Evolutionary conservation across 495 filamentous ascomycete genomes (phyloP).

Genomic region (Astrothelium subdiscretum): DNA sequence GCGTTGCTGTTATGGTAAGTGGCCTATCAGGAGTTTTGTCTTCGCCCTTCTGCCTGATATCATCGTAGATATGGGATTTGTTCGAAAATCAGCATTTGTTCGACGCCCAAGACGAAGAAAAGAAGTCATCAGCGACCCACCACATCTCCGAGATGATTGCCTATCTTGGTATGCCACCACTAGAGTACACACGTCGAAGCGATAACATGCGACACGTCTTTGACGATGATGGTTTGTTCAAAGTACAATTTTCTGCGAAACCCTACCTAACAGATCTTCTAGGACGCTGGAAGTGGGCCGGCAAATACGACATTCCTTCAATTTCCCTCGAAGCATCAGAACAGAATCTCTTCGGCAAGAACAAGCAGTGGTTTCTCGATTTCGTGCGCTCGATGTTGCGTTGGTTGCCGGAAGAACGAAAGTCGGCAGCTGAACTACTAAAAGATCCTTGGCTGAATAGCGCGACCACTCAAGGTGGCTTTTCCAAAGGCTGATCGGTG

Average conservation of each 20-base stretch:
- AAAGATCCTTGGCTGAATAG: constrained; percentile 25
- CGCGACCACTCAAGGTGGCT: background rate
- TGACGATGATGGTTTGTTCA: constrained; percentile 15
- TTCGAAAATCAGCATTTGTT: constrained; percentile 21
- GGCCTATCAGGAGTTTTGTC: background rate
- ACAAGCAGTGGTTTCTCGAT: constrained; percentile 22
- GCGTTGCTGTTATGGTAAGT: constrained; percentile 39
- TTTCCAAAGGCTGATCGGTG: background rate
- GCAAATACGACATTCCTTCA: constrained; percentile 6
- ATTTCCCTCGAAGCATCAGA: constrained; percentile 10
- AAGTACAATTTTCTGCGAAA: background rate
- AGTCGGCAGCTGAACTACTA: constrained; percentile 25
- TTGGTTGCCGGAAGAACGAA: constrained; percentile 28
- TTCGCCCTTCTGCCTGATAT: background rate
- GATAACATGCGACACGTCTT: constrained; percentile 10
- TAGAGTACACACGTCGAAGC: constrained; percentile 13
- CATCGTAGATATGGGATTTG: constrained; percentile 26
- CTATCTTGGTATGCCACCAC: constrained; percentile 22
- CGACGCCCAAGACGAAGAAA: constrained; percentile 11
- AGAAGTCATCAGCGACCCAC: constrained; percentile 11
- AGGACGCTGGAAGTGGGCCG: constrained; percentile 14
- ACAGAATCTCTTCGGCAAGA: constrained; percentile 20
- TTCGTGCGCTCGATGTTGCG: constrained; percentile 28
- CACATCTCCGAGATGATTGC: constrained; percentile 28
- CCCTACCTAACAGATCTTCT: constrained; percentile 5